These are phyloP conservation scores for Camptophora hylomeconis DNA, from an alignment of 2,329 filamentous ascomycete genomes.

Conservation along the genomic window DNA sequence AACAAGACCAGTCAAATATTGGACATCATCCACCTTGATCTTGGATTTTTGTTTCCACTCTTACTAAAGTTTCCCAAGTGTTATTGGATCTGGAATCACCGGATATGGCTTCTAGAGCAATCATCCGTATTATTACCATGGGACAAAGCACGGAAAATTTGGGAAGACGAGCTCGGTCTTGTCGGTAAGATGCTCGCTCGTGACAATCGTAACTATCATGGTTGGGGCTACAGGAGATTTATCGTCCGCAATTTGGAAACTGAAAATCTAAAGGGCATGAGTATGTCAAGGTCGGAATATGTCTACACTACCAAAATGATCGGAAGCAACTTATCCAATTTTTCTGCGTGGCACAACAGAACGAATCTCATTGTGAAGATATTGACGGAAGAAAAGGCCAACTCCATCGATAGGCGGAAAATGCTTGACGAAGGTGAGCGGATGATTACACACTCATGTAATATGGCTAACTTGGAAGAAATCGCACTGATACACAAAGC, in stretches of 20 bases:
- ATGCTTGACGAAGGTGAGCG: constrained; percentile 58
- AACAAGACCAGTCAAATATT: constrained; percentile 24
- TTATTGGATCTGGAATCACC: constrained; percentile 99
- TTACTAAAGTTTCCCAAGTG: constrained; percentile 84
- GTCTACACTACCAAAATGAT: constrained; percentile 88
- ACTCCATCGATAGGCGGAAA: constrained; percentile 46
- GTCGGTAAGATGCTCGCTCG: constrained; percentile 77
- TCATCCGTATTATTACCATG: constrained; percentile 51
- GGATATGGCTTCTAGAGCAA: constrained; percentile 68
- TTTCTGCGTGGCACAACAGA: constrained; percentile 91
- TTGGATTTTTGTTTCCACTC: constrained; percentile 71
- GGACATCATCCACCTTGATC: constrained; percentile 55
- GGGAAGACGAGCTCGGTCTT: constrained; percentile 71
- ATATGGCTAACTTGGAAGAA: constrained; percentile 36
- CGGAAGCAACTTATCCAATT: constrained; percentile 73
- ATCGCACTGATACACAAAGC: constrained; percentile 62
- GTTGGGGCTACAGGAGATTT: constrained; percentile 79
- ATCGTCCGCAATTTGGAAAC: constrained; percentile 67
- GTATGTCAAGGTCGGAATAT: constrained; percentile 69
- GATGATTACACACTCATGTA: neutral
- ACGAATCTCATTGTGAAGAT: constrained; percentile 70
- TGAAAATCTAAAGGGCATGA: constrained; percentile 35
- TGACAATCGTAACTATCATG: constrained; percentile 89
- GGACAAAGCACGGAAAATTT: constrained; percentile 49
- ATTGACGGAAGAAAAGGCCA: constrained; percentile 56